A percentile compares a stretch with the other conserved stretches of the same genome.
These are phyloP conservation scores for Ophiocordyceps camponoti-saundersi DNA, from an alignment of 2,329 filamentous ascomycete species.

Conservation along the genomic window DNA sequence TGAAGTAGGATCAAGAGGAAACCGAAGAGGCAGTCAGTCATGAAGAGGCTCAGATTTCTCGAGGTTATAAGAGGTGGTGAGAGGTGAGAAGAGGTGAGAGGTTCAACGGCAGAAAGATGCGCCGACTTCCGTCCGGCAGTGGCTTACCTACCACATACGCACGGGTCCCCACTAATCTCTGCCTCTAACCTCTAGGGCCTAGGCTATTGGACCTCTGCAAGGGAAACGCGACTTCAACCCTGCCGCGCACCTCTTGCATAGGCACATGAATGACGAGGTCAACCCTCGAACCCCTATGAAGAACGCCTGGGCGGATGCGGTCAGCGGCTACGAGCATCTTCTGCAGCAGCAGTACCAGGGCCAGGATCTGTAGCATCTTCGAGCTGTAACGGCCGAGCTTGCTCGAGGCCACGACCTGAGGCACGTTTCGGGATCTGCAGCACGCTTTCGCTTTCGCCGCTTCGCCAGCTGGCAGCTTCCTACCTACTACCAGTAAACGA, in stretches of 20 bases:
- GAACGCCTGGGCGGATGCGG: background rate
- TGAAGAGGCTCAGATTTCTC: too few species aligned
- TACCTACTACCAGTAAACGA: background rate
- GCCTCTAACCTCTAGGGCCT: background rate
- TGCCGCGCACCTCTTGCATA: background rate
- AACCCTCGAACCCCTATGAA: background rate
- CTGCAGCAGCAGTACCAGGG: background rate
- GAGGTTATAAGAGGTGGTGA: too few species aligned
- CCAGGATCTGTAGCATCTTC: background rate
- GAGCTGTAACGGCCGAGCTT: background rate
- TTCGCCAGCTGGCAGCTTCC: background rate
- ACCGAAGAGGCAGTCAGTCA: too few species aligned
- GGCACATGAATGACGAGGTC: background rate
- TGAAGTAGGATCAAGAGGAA: too few species aligned
- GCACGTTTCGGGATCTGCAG: background rate
- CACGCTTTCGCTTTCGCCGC: background rate
- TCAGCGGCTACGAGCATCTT: background rate
- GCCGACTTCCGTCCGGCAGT: background rate
- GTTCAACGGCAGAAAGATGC: background rate
- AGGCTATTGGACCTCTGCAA: background rate
- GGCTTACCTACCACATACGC: too few species aligned
- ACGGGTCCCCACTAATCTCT: background rate
- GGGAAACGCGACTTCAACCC: background rate
- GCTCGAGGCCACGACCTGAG: background rate
- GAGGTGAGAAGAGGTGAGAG: background rate